phyloP scores from a whole-genome alignment of 805 yeast species.

The Lachancea thermotolerans region DNA sequence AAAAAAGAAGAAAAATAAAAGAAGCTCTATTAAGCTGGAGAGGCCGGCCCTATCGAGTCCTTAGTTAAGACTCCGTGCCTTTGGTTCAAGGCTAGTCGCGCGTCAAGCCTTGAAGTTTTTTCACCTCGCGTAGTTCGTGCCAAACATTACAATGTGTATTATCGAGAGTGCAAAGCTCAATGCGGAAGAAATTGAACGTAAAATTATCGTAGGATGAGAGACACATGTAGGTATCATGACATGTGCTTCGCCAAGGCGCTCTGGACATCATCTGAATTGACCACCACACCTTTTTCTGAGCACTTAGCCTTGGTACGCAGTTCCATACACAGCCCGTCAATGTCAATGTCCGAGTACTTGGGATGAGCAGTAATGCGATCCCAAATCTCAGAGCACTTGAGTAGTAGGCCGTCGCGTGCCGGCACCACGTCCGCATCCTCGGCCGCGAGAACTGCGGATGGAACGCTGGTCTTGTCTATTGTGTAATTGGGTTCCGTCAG shows the following conservation, averaged over 20 bases:
- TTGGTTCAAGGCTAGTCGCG: no score
- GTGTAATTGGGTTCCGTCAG: slow-evolving; percentile 2
- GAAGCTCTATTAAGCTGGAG: neutral
- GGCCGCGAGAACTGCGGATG: neutral
- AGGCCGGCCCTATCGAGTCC: neutral
- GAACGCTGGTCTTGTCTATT: neutral
- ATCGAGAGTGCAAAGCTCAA: no score
- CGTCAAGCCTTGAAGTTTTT: no score
- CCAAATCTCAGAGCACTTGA: slow-evolving; percentile 91
- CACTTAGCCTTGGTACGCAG: slow-evolving; percentile 90
- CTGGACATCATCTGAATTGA: slow-evolving; percentile 74
- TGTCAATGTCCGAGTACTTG: slow-evolving; percentile 84
- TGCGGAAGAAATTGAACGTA: no score
- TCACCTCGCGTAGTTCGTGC: no score
- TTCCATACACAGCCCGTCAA: slow-evolving; percentile 88
- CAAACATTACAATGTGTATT: no score
- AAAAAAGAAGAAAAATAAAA: neutral
- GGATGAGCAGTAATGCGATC: slow-evolving; percentile 94
- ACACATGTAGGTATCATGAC: slow-evolving; percentile 3
- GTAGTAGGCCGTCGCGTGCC: slow-evolving; percentile 49
- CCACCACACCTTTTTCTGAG: slow-evolving; percentile 86
- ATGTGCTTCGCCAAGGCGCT: slow-evolving; percentile 33
- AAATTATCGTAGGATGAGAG: no score
- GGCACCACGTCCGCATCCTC: slow-evolving; percentile 49
- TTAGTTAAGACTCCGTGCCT: neutral